Percentiles rank a stretch among this genome's conserved stretches.
Conservation (phyloP, 2,329 filamentous ascomycete species). For the Fusarium sp. region DNA sequence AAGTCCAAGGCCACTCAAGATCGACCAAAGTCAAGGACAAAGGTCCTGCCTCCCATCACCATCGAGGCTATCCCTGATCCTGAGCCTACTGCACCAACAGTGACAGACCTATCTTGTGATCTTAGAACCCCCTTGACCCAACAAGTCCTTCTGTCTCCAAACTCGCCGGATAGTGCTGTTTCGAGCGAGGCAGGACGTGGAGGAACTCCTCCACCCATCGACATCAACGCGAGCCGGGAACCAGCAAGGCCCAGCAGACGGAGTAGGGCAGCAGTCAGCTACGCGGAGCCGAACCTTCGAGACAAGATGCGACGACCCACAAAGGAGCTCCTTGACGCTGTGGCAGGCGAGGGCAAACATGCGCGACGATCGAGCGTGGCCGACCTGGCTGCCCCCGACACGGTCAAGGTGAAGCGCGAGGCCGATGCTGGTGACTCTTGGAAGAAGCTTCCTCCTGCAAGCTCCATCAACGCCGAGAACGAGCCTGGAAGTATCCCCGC, state of each 20-base stretch:
- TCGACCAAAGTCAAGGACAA: slow-evolving; percentile 42
- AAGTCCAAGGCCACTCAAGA: slow-evolving; percentile 43
- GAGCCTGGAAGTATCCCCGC: slow-evolving; percentile 41
- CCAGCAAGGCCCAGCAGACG: slow-evolving; percentile 74
- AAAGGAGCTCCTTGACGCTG: slow-evolving; percentile 79
- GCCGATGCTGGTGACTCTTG: slow-evolving; percentile 44
- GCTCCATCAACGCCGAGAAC: slow-evolving; percentile 5
- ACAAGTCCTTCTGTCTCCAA: slow-evolving; percentile 56
- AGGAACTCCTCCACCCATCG: slow-evolving; percentile 70
- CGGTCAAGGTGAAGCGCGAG: slow-evolving; percentile 48
- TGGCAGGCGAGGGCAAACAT: slow-evolving; percentile 71
- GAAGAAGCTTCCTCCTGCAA: slow-evolving; percentile 42
- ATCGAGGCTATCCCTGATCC: slow-evolving; percentile 32
- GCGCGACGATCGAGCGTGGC: slow-evolving; percentile 54
- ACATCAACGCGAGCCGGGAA: slow-evolving; percentile 66
- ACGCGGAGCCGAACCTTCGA: slow-evolving; percentile 82
- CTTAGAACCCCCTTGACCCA: slow-evolving; percentile 49
- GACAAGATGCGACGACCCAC: slow-evolving; percentile 87
- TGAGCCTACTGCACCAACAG: slow-evolving; percentile 27
- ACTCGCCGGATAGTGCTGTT: slow-evolving; percentile 59
- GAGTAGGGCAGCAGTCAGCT: slow-evolving; percentile 76
- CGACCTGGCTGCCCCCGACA: slow-evolving; percentile 42
- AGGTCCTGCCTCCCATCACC: slow-evolving; percentile 34
- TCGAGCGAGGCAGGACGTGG: slow-evolving; percentile 48
- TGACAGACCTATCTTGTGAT: slow-evolving; percentile 26